Base-by-base conservation (phyloP, 768 basidiomycete genomes). In the Tulasnella sp. region DNA sequence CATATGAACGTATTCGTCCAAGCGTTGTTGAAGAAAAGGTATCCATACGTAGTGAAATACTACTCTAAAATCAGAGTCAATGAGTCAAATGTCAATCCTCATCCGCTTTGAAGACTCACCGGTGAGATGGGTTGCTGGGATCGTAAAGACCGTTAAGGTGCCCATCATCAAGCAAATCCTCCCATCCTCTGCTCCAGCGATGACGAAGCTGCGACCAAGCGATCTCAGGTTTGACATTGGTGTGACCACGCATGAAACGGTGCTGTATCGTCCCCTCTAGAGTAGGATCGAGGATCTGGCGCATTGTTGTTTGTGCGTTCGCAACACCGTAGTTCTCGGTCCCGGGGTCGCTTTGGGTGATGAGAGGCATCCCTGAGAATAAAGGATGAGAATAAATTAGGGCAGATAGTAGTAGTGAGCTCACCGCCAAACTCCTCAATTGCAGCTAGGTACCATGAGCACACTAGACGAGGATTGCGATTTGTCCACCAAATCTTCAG, bases 311-410 rank as follows among this genome's bases (percentile, higher is more conserved):
- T 0, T 85, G 83, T 0, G 76, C 77, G 75, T 86, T 86, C 0
- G 84, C 85, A 34, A 85, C 78, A 0, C 81, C 79, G 73, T 80
- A 79, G 70, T 86, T 86, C 69, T 84, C 83, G 0, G 76, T 64
- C 0, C 84, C 84, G 0, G 77, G 80, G 75, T 85, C 83, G 69
- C 82, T 84, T 72, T 83, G 83, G 0, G 83, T 83, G 0, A 82
- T 69, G 0, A 84, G 71, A 4, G 83, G 81, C 7, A 84, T 69
- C 16, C 36, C 75, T 75, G 22, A 9, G 62, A 41, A 12, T 44
- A 4, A 5, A 44, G 42, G 42, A n/a, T 16, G n/a, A 12, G 6
- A n/a, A 17, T 17, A 44, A 17, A 17, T 44, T 40, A 16, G 40
- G 40, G 16, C 44, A n/a, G 5, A 22, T n/a, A 7, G 11, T 47